Conservation (phyloP, 2,329 filamentous ascomycete species). For the Alternaria dauci region DNA sequence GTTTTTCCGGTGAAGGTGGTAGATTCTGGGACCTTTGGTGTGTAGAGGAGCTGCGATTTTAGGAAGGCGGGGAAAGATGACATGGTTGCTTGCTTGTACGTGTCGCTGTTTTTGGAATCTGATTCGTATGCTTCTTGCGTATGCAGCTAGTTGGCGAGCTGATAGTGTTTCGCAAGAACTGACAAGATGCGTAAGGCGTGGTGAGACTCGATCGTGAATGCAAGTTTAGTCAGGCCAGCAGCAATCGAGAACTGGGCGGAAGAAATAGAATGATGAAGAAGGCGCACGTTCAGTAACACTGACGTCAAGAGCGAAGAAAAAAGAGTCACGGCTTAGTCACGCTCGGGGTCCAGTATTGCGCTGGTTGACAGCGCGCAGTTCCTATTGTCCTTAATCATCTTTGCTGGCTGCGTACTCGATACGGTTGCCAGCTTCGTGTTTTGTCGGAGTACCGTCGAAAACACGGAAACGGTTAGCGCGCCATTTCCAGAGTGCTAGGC, state of each 20-base stretch:
- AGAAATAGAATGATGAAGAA: neutral
- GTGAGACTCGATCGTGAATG: neutral
- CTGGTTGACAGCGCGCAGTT: neutral
- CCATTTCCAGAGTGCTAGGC: neutral
- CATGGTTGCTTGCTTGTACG: neutral
- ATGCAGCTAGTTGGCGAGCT: no score
- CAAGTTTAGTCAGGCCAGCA: neutral
- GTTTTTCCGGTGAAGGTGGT: constrained; percentile 37
- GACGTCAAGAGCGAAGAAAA: neutral
- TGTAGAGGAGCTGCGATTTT: constrained; percentile 8
- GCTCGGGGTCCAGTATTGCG: neutral
- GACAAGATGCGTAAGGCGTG: neutral
- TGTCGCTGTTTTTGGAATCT: neutral
- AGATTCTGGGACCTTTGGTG: constrained; percentile 4
- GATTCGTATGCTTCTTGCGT: no score
- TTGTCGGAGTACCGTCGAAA: constrained; percentile 9
- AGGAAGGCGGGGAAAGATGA: constrained; percentile 10
- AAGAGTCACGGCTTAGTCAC: neutral
- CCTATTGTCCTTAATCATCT: neutral
- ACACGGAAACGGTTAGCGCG: neutral
- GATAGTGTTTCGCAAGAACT: no score
- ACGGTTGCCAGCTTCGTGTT: neutral
- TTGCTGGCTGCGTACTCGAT: neutral
- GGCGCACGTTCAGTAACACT: neutral
- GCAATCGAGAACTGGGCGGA: neutral